These are phyloP conservation scores for Suillus fuscotomentosus DNA, from an alignment of 768 basidiomycete genomes.

Conservation along the genomic window DNA sequence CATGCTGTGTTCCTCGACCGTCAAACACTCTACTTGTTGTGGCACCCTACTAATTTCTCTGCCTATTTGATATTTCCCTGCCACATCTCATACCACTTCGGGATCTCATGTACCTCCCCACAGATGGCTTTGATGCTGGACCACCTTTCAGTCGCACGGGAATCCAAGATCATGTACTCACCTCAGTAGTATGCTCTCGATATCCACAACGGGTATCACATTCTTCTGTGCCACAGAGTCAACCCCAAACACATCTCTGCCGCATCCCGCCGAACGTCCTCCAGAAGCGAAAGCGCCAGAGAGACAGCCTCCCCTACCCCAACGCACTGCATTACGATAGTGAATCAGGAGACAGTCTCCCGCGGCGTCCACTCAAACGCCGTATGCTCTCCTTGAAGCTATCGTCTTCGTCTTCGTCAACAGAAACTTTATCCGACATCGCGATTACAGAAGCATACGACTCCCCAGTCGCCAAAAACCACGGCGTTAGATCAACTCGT, in stretches of 20 bases:
- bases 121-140: slow-evolving; percentile 1
- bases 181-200: too few species aligned
- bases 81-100: background rate
- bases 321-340: slow-evolving; percentile 13
- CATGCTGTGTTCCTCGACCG: background rate
- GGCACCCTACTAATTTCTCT: background rate
- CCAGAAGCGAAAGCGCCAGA: slow-evolving; percentile 28
- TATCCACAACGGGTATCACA: background rate
- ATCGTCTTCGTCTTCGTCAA: slow-evolving; percentile 11
- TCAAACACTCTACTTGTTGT: background rate
- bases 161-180: background rate
- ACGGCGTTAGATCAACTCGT: background rate
- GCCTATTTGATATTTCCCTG: background rate
- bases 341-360: slow-evolving; percentile 26
- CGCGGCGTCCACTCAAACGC: slow-evolving; percentile 27
- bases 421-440: background rate
- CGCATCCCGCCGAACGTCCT: slow-evolving; percentile 17
- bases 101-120: background rate
- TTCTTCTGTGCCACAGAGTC: background rate
- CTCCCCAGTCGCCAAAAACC: background rate
- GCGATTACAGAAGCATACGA: background rate
- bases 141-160: background rate
- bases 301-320: slow-evolving; percentile 26
- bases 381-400: slow-evolving; percentile 26
- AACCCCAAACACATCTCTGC: background rate